Base-by-base conservation (phyloP, 2,329 filamentous ascomycete species). In the Trichoderma brevicompactum region DNA sequence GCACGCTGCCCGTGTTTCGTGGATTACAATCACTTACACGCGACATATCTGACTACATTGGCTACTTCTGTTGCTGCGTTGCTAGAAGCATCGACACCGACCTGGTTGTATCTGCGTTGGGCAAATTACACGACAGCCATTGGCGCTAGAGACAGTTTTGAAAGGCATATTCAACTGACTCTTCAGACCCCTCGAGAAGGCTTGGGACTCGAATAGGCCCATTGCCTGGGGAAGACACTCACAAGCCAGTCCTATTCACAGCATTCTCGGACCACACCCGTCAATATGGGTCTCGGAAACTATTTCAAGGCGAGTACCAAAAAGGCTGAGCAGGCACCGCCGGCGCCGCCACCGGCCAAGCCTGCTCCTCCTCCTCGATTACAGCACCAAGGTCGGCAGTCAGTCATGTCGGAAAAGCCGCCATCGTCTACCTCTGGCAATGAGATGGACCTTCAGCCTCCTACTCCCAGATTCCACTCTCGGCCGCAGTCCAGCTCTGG, bases 261-360 rank as follows among this genome's bases (percentile, higher is more conserved):
- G 32, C 48, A 17, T 19, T 32, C 32, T 32, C 32, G 34, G 1
- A 15, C 15, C 32, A 36, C 19, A 58, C 32, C 60, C 34, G 43
- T 38, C 72, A 76, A 65, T 49, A 90, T 90, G 88, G 87, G 87
- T 66, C 72, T 90, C 67, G 81, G 80, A 56, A 84, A 76, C 73
- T 90, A 89, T 71, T 89, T 90, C 80, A 88, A 85, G 78, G 79
- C 83, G 50, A 79, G 68, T 23, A 67, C 67, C 15, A 61, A 66
- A 36, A 55, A 65, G 61, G 54, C 53, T 19, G 66, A 69, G 52
- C 50, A 67, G 52, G 44, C 61, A 32, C 38, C 68, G 36, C 40
- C 66, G 15, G 67, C 61, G 56, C 59, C 63, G 61, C 68, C 36
- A 10, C 36, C 36, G 66, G 69, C 60, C 62, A 69, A 68, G 46